phyloP scores from a whole-genome alignment of 768 basidiomycete genomes.

The Amanita subjunquillea region DNA sequence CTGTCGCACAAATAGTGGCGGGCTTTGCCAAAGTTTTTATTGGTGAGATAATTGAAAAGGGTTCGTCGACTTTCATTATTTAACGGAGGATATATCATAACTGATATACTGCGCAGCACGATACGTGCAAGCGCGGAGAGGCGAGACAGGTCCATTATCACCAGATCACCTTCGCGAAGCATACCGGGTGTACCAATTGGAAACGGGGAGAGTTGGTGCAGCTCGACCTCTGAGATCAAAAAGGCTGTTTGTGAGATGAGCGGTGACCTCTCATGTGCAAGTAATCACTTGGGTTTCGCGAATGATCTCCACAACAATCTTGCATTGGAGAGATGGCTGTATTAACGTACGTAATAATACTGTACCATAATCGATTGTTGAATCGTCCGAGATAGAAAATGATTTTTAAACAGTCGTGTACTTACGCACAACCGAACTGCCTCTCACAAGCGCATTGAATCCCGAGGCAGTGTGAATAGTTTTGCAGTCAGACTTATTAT shows the following conservation, averaged over 20 bases:
- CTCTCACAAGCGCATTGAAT: no score
- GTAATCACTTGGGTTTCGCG: no score
- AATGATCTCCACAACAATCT: no score
- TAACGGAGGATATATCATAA: background rate
- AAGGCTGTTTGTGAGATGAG: constrained; percentile 60
- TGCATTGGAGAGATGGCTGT: no score
- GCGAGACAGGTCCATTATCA: constrained; percentile 70
- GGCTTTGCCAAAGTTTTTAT: constrained; percentile 90
- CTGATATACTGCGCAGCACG: constrained; percentile 41
- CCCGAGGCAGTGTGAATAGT: no score
- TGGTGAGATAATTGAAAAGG: constrained; percentile 86
- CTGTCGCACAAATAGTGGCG: constrained; percentile 82
- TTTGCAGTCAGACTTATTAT: no score
- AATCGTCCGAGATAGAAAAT: no score
- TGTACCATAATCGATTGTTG: no score
- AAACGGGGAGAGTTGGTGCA: constrained; percentile 74
- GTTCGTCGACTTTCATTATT: constrained; percentile 25
- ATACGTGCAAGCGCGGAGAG: constrained; percentile 57
- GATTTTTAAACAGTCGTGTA: no score
- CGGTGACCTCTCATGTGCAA: background rate
- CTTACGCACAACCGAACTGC: no score
- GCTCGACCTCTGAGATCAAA: constrained; percentile 62
- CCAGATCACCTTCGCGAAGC: constrained; percentile 90
- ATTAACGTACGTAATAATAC: no score
- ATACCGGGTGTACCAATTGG: constrained; percentile 72